A percentile compares a stretch with the other conserved stretches of the same genome.
These are phyloP conservation scores for Isochrysis galbana DNA, from an alignment of 78 protist species.

Conservation along the genomic window DNA sequence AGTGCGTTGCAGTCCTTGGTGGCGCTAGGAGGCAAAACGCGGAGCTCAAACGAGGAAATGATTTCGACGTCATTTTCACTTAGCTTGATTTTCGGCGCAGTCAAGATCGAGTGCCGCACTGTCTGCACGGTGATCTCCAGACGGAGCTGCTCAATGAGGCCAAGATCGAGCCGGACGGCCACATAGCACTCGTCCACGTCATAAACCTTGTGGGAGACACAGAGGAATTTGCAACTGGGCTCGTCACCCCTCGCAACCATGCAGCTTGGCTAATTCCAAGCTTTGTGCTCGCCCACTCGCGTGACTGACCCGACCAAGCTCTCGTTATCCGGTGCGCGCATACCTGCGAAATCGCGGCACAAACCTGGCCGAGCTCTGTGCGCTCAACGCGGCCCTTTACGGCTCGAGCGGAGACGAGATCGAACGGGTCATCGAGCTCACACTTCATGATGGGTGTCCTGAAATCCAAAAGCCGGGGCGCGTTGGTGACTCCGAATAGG, in stretches of 20 bases:
- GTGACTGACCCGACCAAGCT: too few relatives aligned
- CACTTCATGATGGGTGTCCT: slow-evolving; percentile 95
- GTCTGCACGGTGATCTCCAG: neutral
- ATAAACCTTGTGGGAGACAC: slow-evolving; percentile 54
- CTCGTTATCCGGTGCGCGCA: too few relatives aligned
- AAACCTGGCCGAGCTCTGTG: slow-evolving; percentile 85
- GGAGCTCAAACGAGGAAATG: neutral
- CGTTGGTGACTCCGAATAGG: neutral
- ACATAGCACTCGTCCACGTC: slow-evolving; percentile 55
- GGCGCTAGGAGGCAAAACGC: neutral
- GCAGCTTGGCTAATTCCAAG: too few relatives aligned
- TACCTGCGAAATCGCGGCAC: neutral
- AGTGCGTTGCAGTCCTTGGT: neutral
- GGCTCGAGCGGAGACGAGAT: slow-evolving; percentile 69
- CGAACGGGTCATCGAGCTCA: slow-evolving; percentile 48
- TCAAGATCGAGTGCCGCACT: neutral
- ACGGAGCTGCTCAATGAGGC: slow-evolving; percentile 58
- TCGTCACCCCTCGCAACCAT: too few relatives aligned
- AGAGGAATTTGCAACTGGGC: too few relatives aligned
- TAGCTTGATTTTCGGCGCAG: slow-evolving; percentile 23
- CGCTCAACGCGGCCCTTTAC: slow-evolving; percentile 91
- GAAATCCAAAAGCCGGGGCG: too few relatives aligned
- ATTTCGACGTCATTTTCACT: slow-evolving; percentile 7
- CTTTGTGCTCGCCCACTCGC: too few relatives aligned
- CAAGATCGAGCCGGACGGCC: slow-evolving; percentile 72